Conservation (phyloP, 306 rosid species). For the Abrus precatorius region DNA sequence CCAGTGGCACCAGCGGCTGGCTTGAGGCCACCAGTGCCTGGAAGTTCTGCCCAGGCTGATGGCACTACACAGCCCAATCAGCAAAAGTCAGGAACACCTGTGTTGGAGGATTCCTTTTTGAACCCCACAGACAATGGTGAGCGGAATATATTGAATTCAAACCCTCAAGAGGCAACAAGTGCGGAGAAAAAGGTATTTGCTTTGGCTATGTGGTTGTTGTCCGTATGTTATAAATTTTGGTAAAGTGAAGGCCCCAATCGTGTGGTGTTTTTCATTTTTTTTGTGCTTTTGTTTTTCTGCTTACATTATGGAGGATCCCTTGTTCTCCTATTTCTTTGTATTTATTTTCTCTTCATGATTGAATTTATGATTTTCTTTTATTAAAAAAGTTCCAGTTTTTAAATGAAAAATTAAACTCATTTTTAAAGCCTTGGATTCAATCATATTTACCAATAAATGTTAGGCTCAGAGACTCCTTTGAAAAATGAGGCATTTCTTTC, state of each 20-base stretch:
- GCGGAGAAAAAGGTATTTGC: slow-evolving; percentile 67
- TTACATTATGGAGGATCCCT: background rate
- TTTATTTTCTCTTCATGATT: slow-evolving; percentile 8
- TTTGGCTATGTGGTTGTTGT: slow-evolving; percentile 49
- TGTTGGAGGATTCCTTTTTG: slow-evolving; percentile 67
- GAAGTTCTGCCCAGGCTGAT: slow-evolving; percentile 54
- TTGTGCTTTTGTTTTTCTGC: slow-evolving; percentile 11
- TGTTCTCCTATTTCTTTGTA: background rate
- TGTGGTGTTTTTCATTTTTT: slow-evolving; percentile 8
- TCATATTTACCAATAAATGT: background rate
- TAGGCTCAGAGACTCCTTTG: slow-evolving; percentile 1
- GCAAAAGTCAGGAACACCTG: slow-evolving; percentile 62
- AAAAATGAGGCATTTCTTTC: slow-evolving; percentile 7
- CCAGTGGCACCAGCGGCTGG: slow-evolving; percentile 62
- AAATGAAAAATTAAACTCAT: slow-evolving; percentile 3
- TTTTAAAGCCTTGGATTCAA: slow-evolving; percentile 27
- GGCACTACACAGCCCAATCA: slow-evolving; percentile 61
- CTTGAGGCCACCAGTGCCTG: slow-evolving; percentile 65
- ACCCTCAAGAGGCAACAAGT: slow-evolving; percentile 53
- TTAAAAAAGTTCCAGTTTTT: background rate
- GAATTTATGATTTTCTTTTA: background rate
- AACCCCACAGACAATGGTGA: slow-evolving; percentile 57
- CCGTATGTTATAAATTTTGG: slow-evolving; percentile 30
- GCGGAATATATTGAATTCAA: slow-evolving; percentile 55
- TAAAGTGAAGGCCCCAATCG: slow-evolving; percentile 23